phyloP scores from a whole-genome alignment of 2,329 filamentous ascomycete species.

The Diplodia seriata region DNA sequence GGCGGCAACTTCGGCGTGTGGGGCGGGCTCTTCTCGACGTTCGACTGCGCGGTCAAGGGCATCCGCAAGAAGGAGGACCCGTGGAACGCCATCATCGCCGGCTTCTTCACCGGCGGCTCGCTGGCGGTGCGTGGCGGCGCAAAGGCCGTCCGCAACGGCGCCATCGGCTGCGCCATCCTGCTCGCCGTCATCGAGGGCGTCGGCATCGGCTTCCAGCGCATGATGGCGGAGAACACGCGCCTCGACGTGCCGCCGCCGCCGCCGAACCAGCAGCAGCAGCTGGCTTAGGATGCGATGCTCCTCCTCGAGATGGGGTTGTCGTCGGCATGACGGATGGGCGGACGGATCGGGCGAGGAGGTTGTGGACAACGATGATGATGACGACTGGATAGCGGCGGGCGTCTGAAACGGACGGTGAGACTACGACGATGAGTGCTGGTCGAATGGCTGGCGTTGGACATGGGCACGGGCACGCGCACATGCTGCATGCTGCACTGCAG shows the following conservation, averaged over 20 bases:
- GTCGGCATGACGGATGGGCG: slow-evolving; percentile 10
- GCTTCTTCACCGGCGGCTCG: slow-evolving; percentile 94
- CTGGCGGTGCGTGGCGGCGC: slow-evolving; percentile 90
- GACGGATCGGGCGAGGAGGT: neutral
- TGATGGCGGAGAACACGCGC: slow-evolving; percentile 89
- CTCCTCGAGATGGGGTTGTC: slow-evolving; percentile 31
- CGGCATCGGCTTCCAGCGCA: slow-evolving; percentile 91
- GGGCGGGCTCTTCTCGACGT: slow-evolving; percentile 95
- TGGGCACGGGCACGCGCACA: slow-evolving; percentile 5
- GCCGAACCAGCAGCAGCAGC: slow-evolving; percentile 39
- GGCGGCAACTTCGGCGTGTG: slow-evolving; percentile 98
- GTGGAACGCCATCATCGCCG: slow-evolving; percentile 96
- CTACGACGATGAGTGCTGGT: neutral
- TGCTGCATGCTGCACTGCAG: slow-evolving; percentile 19
- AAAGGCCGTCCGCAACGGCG: slow-evolving; percentile 91
- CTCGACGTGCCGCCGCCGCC: slow-evolving; percentile 67
- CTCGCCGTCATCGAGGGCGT: slow-evolving; percentile 97
- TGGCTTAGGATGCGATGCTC: slow-evolving; percentile 27
- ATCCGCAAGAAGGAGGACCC: slow-evolving; percentile 93
- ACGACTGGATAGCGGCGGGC: neutral
- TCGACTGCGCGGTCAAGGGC: slow-evolving; percentile 96
- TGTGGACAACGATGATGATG: neutral
- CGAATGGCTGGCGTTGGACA: neutral
- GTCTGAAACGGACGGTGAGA: slow-evolving; percentile 4
- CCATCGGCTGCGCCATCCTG: slow-evolving; percentile 93